Evolutionary conservation across 345 rosid genomes (phyloP).

Genomic region (Trapa incisa): DNA sequence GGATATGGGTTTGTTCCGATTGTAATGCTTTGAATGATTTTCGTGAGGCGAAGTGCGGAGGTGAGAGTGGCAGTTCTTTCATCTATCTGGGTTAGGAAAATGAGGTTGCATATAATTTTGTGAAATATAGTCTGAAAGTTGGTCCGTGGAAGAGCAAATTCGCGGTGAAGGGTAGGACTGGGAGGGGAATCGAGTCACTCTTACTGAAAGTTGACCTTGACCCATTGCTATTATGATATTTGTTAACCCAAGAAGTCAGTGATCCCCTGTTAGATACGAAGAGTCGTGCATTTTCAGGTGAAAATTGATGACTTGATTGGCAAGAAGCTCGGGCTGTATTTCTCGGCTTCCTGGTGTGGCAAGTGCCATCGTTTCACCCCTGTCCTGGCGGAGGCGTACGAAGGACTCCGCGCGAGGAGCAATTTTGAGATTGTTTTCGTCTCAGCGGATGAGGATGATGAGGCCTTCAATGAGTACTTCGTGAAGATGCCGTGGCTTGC

Average conservation of each 20-base stretch:
- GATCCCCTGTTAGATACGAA: not conserved
- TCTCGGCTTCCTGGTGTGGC: constrained; percentile 82
- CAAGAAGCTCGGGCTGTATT: constrained; percentile 62
- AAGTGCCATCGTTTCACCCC: constrained; percentile 67
- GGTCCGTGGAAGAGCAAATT: not conserved
- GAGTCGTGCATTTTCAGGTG: constrained; percentile 24
- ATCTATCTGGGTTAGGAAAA: too few species aligned
- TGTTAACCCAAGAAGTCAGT: not conserved
- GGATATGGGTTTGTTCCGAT: constrained; percentile 23
- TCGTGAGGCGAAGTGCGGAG: too few species aligned
- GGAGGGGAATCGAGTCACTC: constrained; percentile 14
- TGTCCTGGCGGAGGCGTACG: constrained; percentile 35
- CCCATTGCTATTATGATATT: not conserved
- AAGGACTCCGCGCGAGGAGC: constrained; percentile 29
- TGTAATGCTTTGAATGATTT: too few species aligned
- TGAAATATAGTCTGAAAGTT: not conserved
- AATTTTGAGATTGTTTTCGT: constrained; percentile 53
- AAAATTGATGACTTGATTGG: constrained; percentile 54
- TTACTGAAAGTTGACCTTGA: constrained; percentile 73
- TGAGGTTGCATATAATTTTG: too few species aligned
- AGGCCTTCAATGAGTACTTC: constrained; percentile 44
- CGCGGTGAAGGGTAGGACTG: not conserved
- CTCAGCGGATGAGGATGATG: constrained; percentile 43
- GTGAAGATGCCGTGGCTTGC: constrained; percentile 87
- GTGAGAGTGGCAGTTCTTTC: not conserved